Base-by-base conservation (phyloP, 2,329 filamentous ascomycete species). In the Cercospora canescens region DNA sequence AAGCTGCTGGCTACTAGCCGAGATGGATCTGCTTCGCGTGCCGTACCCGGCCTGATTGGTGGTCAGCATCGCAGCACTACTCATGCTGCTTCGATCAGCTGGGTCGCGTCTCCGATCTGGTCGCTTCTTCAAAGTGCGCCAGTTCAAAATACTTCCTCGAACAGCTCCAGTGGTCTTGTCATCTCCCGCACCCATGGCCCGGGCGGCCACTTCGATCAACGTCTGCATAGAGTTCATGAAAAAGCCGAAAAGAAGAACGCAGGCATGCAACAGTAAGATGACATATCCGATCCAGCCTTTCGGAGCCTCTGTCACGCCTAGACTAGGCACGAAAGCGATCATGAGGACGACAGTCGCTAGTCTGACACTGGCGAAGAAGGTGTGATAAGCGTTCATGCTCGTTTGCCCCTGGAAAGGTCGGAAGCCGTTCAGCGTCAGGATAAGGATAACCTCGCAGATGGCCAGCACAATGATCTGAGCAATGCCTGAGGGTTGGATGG, bases 351-450 rank as follows among this genome's bases (percentile, higher is more conserved):
- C 76, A 0, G 90, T 90, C 56, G 92, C 80, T 34, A 97, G 89
- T 35, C 95, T 89, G 14, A 96, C 82, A 2, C 86, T 81, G 0
- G 93, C 88, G 78, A 97, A 97, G 68, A 93, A 88, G 1, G 91
- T 92, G 74, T 98, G 94, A 72, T 97, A 97, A 9, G 92, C 88
- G 76, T 98, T 98, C 95, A 99, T 99, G 30, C 94, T 97, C 0
- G 95, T 98, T 24, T 94, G 89, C 1, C 89, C 89, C 67, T 94
- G 90, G 75, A 96, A 99, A 0, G 95, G 95, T 16, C 91, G 89
- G 81, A 98, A 96, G 7, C 93, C 92, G 73, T 95, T 89, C 4
- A 98, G 82, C 0, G 94, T 94, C 52, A 98, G 83, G 37, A 97
- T 88, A 66, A 94, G 88, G 35, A 97, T 90, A 68, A 98, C 91